Percentiles rank a stretch among this genome's conserved stretches.
Conservation (phyloP, 2,329 filamentous ascomycete species). For the Trichoderma semiorbis region DNA sequence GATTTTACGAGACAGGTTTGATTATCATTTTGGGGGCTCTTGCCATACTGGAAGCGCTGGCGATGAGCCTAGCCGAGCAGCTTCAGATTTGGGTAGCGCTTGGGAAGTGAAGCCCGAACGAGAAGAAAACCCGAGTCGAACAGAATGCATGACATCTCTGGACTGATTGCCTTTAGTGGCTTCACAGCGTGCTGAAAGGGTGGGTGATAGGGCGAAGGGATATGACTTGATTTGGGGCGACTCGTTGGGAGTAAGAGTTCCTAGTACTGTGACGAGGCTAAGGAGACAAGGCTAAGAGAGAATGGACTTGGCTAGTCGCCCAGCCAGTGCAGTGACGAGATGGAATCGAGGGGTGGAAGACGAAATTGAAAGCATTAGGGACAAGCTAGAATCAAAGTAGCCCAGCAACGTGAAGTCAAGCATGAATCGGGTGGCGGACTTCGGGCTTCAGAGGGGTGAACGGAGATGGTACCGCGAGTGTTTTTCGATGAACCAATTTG, state of each 20-base stretch:
- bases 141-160: neutral
- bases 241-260: neutral
- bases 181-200: neutral
- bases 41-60: neutral
- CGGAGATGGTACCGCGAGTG: neutral
- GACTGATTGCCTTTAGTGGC: neutral
- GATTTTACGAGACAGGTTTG: neutral
- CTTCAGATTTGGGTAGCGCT: neutral
- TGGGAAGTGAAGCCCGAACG: neutral
- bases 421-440: neutral
- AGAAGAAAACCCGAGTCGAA: neutral
- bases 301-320: neutral
- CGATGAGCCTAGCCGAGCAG: neutral
- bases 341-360: neutral
- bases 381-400: slow-evolving; percentile 2
- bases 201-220: neutral
- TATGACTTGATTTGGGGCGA: neutral
- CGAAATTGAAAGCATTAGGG: neutral
- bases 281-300: neutral
- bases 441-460: neutral
- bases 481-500: neutral
- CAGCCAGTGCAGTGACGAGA: neutral
- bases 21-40: neutral
- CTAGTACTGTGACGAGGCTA: neutral
- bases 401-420: neutral